Evolutionary conservation across 257 asterid species (phyloP).

Genomic region (Capsicum baccatum): DNA sequence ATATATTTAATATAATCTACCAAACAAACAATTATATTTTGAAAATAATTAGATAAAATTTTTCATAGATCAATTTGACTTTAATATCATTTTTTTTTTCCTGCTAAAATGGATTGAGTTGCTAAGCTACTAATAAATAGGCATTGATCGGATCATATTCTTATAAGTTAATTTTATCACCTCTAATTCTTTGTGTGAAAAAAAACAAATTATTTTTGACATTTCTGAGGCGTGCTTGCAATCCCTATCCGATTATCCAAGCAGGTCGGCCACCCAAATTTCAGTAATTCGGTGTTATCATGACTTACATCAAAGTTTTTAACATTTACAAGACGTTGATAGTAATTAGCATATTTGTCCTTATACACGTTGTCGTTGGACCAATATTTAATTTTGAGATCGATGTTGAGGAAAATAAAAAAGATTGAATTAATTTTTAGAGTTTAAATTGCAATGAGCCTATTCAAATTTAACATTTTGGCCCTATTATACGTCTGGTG

Average conservation of each 20-base stretch:
- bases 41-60: too few species aligned
- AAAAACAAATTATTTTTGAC: background rate
- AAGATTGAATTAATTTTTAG: background rate
- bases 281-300: background rate
- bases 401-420: background rate
- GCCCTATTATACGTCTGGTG: background rate
- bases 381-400: background rate
- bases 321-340: background rate
- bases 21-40: too few species aligned
- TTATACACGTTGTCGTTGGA: background rate
- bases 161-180: background rate
- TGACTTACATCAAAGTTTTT: background rate
- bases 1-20: too few species aligned
- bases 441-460: background rate
- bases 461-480: background rate
- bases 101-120: background rate
- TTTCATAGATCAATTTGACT: too few species aligned
- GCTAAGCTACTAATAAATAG: background rate
- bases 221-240: background rate
- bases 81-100: too few species aligned
- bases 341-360: background rate
- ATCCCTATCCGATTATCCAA: constrained; percentile 5
- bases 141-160: background rate
- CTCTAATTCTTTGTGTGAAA: background rate
- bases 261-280: constrained; percentile 24